Conservation (phyloP, 1,284 basidiomycete genomes). For the Wallemia mellicola region DNA sequence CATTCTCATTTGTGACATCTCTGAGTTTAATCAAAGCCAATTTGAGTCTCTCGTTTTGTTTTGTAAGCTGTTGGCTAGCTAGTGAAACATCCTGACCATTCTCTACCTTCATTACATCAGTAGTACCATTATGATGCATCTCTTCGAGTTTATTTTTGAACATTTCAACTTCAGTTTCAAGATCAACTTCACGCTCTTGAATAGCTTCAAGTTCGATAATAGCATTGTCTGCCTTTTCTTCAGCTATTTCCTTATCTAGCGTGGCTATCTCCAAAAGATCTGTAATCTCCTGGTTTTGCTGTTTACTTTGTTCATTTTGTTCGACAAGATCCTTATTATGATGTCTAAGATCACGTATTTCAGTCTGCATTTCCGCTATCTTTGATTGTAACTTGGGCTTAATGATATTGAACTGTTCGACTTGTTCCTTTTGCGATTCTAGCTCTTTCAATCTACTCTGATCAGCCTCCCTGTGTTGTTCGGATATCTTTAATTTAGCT, state of each 20-base stretch:
- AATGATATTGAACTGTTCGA: conserved; percentile 52
- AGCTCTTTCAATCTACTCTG: conserved; percentile 49
- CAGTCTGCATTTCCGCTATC: conserved; percentile 44
- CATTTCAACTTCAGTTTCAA: conserved; percentile 57
- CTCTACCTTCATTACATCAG: not conserved
- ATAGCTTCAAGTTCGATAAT: conserved; percentile 44
- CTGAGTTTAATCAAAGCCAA: conserved; percentile 72
- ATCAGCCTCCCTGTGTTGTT: conserved; percentile 62
- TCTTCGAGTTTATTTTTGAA: conserved; percentile 19
- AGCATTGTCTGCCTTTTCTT: conserved; percentile 59
- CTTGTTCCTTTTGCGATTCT: conserved; percentile 53
- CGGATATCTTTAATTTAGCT: conserved; percentile 53
- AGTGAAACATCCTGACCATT: conserved; percentile 17
- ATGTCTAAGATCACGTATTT: conserved; percentile 34
- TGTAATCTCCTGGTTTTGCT: conserved; percentile 33
- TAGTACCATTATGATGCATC: not conserved
- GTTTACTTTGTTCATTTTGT: conserved; percentile 30
- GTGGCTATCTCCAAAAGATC: conserved; percentile 84
- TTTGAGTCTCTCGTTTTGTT: conserved; percentile 80
- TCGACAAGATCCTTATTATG: conserved; percentile 34
- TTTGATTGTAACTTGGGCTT: conserved; percentile 69
- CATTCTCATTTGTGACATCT: conserved; percentile 60
- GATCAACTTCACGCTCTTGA: conserved; percentile 43
- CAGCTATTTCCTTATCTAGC: conserved; percentile 88
- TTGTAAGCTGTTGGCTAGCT: conserved; percentile 71